Conservation (phyloP, 192 early-diverging fungal genomes). For the Spizellomyces sp. region DNA sequence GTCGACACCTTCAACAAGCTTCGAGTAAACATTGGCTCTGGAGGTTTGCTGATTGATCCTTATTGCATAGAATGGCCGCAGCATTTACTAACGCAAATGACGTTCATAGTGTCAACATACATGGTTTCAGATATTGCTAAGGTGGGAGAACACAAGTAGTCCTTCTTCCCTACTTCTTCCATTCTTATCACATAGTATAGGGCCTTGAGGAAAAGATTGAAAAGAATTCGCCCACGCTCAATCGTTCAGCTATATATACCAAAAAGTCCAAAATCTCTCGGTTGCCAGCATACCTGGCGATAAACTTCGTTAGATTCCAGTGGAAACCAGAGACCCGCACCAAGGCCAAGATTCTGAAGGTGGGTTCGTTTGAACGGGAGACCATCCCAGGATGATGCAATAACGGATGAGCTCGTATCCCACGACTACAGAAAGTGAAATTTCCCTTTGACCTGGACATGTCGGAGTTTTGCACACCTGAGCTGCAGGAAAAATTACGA, state of each 20-base stretch:
- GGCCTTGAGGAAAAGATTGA: constrained; percentile 82
- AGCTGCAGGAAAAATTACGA: constrained; percentile 74
- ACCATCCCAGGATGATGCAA: too few species aligned
- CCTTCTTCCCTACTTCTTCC: neutral
- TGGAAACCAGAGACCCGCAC: constrained; percentile 83
- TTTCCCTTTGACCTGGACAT: constrained; percentile 92
- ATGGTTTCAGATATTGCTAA: constrained; percentile 71
- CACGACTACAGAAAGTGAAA: constrained; percentile 68
- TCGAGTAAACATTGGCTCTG: constrained; percentile 58
- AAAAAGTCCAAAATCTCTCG: constrained; percentile 76
- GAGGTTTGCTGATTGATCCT: constrained; percentile 29
- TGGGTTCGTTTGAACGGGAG: neutral
- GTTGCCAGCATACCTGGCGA: constrained; percentile 84
- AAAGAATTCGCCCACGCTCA: constrained; percentile 84
- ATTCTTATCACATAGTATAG: constrained; percentile 32
- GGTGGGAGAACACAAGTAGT: constrained; percentile 28
- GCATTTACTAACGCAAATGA: neutral
- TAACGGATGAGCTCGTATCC: too few species aligned
- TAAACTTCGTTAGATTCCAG: constrained; percentile 94
- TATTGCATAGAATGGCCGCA: neutral
- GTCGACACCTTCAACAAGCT: constrained; percentile 81
- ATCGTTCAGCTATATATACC: constrained; percentile 77
- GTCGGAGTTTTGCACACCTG: constrained; percentile 80
- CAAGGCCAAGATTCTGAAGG: constrained; percentile 91
- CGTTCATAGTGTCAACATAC: constrained; percentile 66